Base-by-base conservation (phyloP, 495 filamentous ascomycete species). In the Aspergillus biplanus region DNA sequence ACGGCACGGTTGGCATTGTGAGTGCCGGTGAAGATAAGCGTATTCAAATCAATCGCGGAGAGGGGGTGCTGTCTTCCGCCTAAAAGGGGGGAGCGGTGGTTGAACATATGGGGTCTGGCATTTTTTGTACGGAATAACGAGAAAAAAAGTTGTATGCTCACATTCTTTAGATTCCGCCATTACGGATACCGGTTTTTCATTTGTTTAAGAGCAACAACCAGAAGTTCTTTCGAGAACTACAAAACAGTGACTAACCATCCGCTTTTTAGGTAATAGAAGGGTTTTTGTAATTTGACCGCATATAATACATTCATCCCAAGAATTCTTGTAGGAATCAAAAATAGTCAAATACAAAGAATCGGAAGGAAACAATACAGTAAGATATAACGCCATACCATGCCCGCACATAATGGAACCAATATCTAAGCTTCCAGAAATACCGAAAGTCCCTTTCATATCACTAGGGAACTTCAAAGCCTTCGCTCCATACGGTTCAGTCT, bases 11-110 rank as follows among this genome's bases (percentile, higher is more conserved):
- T 47, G 95, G 95, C 7, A 97, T 99, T 73, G 89, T 97, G 27
- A 96, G 91, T 74, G 93, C 80, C 6, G 92, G 93, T 12, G 93
- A 97, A 84, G 95, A 99, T 74, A 93, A 91, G 79, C 85, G 84
- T 79, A 88, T 98, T 65, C 96, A 98, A 79, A 86, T 98, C 62
- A 96, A 99, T 78, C 80, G 83, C 56, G 89, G 89, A 32, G 77
- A 82, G 59, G 79, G 78, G 47, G 75, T 82, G 35, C 55, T 82
- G 65, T 77, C 76, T 61, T 73, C 76, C 8, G 60, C 56, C n/a
- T 75, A 72, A 65, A 33, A 67, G 66, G 66, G 21, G 21, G 21
- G 21, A 27, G 54, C 67, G n/a, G n/a, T 55, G 32, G 37, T 69
- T 72, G 65, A 68, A 72, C 69, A 73, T 75, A 74, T 70, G 66